Evolutionary conservation across 2,329 filamentous ascomycete species (phyloP).

Genomic region (Fusarium anthophilum): DNA sequence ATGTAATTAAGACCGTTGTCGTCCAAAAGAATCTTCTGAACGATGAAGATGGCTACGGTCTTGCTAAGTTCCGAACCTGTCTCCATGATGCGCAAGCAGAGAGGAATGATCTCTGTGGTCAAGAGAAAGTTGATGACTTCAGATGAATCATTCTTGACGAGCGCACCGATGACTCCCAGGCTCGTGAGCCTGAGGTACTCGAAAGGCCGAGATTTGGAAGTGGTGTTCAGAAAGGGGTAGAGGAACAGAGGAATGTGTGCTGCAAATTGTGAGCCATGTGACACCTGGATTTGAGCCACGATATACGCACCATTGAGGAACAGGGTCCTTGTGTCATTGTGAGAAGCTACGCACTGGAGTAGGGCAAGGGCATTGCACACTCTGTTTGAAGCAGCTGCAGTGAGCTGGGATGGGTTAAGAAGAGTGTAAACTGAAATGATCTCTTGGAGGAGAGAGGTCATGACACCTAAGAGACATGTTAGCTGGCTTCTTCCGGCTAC

Average conservation of each 20-base stretch:
- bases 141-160: slow-evolving; percentile 98
- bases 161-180: slow-evolving; percentile 92
- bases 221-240: slow-evolving; percentile 98
- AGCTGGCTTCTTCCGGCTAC: slow-evolving; percentile 24
- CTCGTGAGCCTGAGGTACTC: slow-evolving; percentile 97
- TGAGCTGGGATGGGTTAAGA: slow-evolving; percentile 95
- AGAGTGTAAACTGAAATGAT: slow-evolving; percentile 99
- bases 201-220: slow-evolving; percentile 96
- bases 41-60: slow-evolving; percentile 99
- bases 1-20: slow-evolving; percentile 98
- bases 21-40: slow-evolving; percentile 97
- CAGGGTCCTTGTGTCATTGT: slow-evolving; percentile 93
- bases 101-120: slow-evolving; percentile 97
- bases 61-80: slow-evolving; percentile 98
- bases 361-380: slow-evolving; percentile 97
- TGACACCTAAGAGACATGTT: slow-evolving; percentile 73
- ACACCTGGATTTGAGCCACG: not conserved
- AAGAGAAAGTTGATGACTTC: slow-evolving; percentile 99
- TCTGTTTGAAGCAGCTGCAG: slow-evolving; percentile 94
- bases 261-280: slow-evolving; percentile 50
- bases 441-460: slow-evolving; percentile 96
- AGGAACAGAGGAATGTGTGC: slow-evolving; percentile 97
- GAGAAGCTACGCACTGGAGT: slow-evolving; percentile 95
- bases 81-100: slow-evolving; percentile 99
- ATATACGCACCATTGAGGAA: slow-evolving; percentile 83